Evolutionary conservation across 1,284 basidiomycete genomes (phyloP).

Genomic region (Naganishia liquefaciens): DNA sequence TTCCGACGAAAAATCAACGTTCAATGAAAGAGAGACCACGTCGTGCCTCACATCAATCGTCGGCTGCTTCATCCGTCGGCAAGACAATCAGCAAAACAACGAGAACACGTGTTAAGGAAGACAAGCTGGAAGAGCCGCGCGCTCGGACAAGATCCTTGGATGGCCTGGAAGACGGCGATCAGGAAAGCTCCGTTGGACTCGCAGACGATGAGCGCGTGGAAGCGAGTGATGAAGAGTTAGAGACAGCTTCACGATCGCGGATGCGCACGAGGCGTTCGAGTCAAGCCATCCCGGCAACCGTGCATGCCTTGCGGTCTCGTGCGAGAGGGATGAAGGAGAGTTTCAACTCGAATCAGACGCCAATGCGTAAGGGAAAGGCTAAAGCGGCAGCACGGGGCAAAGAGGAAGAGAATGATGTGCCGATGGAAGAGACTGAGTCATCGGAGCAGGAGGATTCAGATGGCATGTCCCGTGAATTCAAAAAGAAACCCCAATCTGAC

Average conservation of each 20-base stretch:
- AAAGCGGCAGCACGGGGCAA: conserved; percentile 41
- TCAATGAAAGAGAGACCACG: conserved; percentile 7
- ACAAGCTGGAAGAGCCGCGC: conserved; percentile 36
- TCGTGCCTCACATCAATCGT: conserved; percentile 26
- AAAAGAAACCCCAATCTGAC: background rate
- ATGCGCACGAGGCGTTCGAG: conserved; percentile 12
- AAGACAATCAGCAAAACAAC: conserved; percentile 13
- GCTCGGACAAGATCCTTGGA: conserved; percentile 25
- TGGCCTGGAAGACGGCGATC: conserved; percentile 44
- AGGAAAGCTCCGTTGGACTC: conserved; percentile 40
- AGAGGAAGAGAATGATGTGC: conserved; percentile 46
- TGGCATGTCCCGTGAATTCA: background rate
- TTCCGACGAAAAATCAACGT: background rate
- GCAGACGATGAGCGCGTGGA: conserved; percentile 47
- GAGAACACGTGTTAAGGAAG: conserved; percentile 3
- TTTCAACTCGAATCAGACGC: background rate
- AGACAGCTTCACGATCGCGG: background rate
- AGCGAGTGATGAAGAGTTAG: conserved; percentile 35
- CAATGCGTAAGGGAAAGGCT: conserved; percentile 11
- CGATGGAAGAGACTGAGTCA: conserved; percentile 58
- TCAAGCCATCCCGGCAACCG: conserved; percentile 5
- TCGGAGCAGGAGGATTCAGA: conserved; percentile 13
- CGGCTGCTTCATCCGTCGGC: conserved; percentile 25
- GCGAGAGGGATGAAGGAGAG: conserved; percentile 6
- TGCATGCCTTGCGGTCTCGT: conserved; percentile 14